Evolutionary conservation across 768 basidiomycete species (phyloP).

Genomic region (Glaciozyma martinii): DNA sequence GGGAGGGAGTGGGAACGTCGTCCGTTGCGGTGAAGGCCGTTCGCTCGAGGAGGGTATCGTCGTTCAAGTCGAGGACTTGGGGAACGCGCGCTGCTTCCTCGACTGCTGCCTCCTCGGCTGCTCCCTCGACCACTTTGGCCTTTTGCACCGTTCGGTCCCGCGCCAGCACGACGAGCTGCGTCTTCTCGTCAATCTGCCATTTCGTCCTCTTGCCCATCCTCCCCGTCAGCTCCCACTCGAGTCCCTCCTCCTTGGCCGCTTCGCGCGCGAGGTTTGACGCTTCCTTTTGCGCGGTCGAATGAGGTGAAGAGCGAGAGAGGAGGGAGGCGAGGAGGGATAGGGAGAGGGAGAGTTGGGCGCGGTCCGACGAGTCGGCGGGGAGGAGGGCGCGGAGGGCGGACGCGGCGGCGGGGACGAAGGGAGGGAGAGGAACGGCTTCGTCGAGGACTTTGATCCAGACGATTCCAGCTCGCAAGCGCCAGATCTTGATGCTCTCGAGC

Average conservation of each 20-base stretch:
- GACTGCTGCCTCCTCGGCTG: constrained; percentile 1
- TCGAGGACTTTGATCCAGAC: constrained; percentile 53
- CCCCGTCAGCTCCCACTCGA: constrained; percentile 86
- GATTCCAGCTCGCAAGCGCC: constrained; percentile 58
- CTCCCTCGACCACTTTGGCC: constrained; percentile 24
- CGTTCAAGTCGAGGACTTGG: constrained; percentile 75
- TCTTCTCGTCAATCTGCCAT: constrained; percentile 74
- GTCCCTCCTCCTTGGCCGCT: constrained; percentile 64
- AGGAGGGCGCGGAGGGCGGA: constrained; percentile 35
- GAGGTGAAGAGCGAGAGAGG: constrained; percentile 40
- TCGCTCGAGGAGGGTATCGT: constrained; percentile 90
- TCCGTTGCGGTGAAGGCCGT: constrained; percentile 68
- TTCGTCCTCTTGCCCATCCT: constrained; percentile 88
- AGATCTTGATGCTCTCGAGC: constrained; percentile 17
- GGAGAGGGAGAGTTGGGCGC: constrained; percentile 57
- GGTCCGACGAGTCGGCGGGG: constrained; percentile 26
- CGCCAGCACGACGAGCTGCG: constrained; percentile 89
- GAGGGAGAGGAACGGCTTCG: constrained; percentile 60
- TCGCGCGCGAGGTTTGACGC: constrained; percentile 69
- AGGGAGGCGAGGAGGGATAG: constrained; percentile 64
- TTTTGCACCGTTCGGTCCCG: constrained; percentile 53
- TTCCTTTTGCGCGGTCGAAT: constrained; percentile 54
- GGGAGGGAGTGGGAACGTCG: constrained; percentile 36
- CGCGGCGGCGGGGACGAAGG: constrained; percentile 37
- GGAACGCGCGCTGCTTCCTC: constrained; percentile 45